Evolutionary conservation across 768 basidiomycete species (phyloP), one percentile per base, ranked within the genome.

Genomic region (Candolleomyces aberdarensis): DNA sequence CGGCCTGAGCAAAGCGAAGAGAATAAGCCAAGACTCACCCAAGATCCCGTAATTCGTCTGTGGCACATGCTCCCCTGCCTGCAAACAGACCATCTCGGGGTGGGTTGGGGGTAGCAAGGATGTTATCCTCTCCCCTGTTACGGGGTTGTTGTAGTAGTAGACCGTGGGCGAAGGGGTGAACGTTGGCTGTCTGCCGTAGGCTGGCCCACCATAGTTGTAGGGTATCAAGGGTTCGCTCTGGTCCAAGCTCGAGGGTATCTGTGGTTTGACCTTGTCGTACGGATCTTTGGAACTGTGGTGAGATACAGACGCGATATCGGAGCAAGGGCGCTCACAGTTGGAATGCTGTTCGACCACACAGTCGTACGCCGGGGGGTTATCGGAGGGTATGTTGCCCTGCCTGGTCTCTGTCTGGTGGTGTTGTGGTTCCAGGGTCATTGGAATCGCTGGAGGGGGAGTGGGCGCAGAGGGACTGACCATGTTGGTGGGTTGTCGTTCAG

Each of bases 11-110:
- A 11, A 36, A 57, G 22, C 53, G 49, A 51, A 66, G 44, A 56
- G 29, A 52, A 1, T 22, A 20, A n/a, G 20, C 14, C 15, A 71
- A 49, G 20, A 71, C 85, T 66, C 69, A 86, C 90, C 92, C 8
- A 93, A 78, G 3, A 92, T 59, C 3, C 92, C 90, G 67, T 80
- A 94, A 50, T 78, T 83, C 20, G 87, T 84, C 40, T 85, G 74
- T 4, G 80, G 75, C 13, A 85, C 68, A 69, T 94, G 92, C n/a
- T 72, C 74, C 11, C 92, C 92, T 7, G 82, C 70, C 70, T 93
- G 92, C n/a, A 94, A 72, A 67, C 92, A 94, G 31, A 89, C 66
- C 92, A 93, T 94, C 73, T 91, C 85, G 0, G 91, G 92, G 68
- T 94, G 88, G 61, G 83, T 78, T 1, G 92, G 92, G 0, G 92